Base-by-base conservation (phyloP, 768 basidiomycete genomes). In the Boletus vermiculosoides region DNA sequence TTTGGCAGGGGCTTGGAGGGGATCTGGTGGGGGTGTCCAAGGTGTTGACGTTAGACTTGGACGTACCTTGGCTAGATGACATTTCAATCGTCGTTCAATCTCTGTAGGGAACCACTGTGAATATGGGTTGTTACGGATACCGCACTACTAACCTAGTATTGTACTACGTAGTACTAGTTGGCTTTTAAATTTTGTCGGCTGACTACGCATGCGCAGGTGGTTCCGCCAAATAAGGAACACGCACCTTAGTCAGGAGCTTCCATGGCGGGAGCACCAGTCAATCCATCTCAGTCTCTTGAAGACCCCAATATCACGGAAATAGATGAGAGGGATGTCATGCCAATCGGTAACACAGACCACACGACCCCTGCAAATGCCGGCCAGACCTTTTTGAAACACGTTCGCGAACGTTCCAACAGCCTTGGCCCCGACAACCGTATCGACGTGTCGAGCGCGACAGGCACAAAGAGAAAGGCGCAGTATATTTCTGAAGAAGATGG, bases 21-120 rank as follows among this genome's bases (percentile, higher is more conserved):
- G 82, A 86, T 57, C 58, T 73, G 28, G 75, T 72, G 56, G 71
- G 74, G 37, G 82, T 86, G 41, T 86, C 85, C 37, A 77, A 77
- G 56, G 79, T 81, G 54, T 68, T 87, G 71, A 86, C 84, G 34
- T 69, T 87, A 64, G 83, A 88, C 63, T 79, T 85, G 80, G 82
- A 84, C 54, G 73, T 73, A 41, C 78, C 82, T 18, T 88, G 86
- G 85, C 76, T 88, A 57, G 86, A 88, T 59, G 86, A 88, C 67
- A 83, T 86, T 10, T 76, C 84, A 10, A 80, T 88, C 55, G 76
- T 87, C 54, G 85, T 87, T 54, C 83, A 84, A 57, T 80, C 78
- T 41, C 68, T 86, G 36, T 85, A 63, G 45, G 31, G 41, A 20
- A 41, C 12, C n/a, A 8, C n/a, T 18, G 8, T 36, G n/a, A n/a